Percentiles rank a stretch among this genome's conserved stretches.
These are phyloP conservation scores for Scedosporium dehoogii DNA, from an alignment of 2,329 filamentous ascomycete species.

Conservation along the genomic window DNA sequence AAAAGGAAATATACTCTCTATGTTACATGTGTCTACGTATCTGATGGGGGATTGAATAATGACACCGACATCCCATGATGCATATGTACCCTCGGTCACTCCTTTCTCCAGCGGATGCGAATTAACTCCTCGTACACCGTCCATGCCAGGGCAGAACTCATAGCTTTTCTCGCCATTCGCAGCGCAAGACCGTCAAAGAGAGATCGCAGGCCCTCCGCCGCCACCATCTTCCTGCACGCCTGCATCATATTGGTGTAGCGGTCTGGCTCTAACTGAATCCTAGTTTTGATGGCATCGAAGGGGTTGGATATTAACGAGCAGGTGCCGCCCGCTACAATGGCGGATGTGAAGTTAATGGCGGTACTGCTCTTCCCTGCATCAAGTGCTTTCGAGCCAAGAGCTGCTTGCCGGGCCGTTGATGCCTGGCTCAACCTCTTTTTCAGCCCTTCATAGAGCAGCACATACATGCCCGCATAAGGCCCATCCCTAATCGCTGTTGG, in stretches of 20 bases:
- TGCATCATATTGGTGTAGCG: constrained; percentile 76
- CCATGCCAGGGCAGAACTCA: constrained; percentile 94
- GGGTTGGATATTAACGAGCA: constrained; percentile 91
- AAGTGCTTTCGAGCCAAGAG: neutral
- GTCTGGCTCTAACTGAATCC: constrained; percentile 79
- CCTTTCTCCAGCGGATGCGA: constrained; percentile 44
- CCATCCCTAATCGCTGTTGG: constrained; percentile 89
- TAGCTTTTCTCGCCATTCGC: constrained; percentile 80
- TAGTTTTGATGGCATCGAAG: constrained; percentile 92
- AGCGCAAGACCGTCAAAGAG: constrained; percentile 80
- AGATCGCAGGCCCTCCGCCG: constrained; percentile 68
- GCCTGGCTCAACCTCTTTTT: constrained; percentile 50
- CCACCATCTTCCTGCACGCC: constrained; percentile 67
- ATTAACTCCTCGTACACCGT: constrained; percentile 94
- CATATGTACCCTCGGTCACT: constrained; percentile 13
- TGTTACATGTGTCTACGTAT: neutral
- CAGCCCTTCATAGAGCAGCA: constrained; percentile 82
- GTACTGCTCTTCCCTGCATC: constrained; percentile 5
- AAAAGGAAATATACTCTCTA: neutral
- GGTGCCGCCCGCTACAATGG: constrained; percentile 66
- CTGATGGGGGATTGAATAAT: neutral
- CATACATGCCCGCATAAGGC: constrained; percentile 93
- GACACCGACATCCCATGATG: neutral
- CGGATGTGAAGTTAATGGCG: constrained; percentile 76
- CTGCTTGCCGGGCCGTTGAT: constrained; percentile 3